phyloP scores from a whole-genome alignment of 2,329 filamentous ascomycete genomes.

The Fonsecaea erecta region DNA sequence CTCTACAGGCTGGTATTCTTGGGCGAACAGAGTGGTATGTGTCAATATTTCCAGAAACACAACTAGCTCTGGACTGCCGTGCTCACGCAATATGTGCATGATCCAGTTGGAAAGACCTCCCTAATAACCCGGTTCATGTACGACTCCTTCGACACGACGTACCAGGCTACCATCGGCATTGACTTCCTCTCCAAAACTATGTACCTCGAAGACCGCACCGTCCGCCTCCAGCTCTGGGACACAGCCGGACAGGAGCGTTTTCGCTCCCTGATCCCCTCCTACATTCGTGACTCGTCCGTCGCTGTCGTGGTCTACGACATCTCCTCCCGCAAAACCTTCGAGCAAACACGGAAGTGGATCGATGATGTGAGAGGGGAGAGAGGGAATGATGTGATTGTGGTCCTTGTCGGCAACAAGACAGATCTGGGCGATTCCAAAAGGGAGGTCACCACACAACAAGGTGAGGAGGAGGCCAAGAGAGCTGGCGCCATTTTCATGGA shows the following conservation, averaged over 20 bases:
- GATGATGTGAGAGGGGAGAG: constrained; percentile 96
- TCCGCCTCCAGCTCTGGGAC: constrained; percentile 97
- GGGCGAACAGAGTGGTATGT: constrained; percentile 95
- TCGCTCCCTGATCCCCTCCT: constrained; percentile 93
- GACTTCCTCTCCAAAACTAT: constrained; percentile 99
- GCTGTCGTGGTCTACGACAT: constrained; percentile 99
- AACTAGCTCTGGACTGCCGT: constrained; percentile 14
- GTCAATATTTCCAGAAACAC: constrained; percentile 18
- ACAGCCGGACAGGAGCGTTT: constrained; percentile 98
- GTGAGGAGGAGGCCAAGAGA: constrained; percentile 97
- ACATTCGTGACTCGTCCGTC: constrained; percentile 97
- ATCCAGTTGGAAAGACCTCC: constrained; percentile 92
- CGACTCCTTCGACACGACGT: constrained; percentile 99
- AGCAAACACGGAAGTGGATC: constrained; percentile 99
- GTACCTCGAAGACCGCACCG: constrained; percentile 98
- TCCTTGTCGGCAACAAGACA: constrained; percentile 98
- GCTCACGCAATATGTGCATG: constrained; percentile 18
- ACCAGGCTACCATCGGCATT: constrained; percentile 98
- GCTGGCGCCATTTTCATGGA: constrained; percentile 99
- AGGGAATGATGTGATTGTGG: constrained; percentile 98
- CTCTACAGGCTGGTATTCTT: constrained; percentile 83
- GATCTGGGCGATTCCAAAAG: constrained; percentile 92
- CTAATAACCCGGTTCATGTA: constrained; percentile 99
- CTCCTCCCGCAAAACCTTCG: constrained; percentile 94
- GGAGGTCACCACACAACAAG: constrained; percentile 93